These are phyloP conservation scores for Cytospora schulzeri DNA, from an alignment of 2,329 filamentous ascomycete genomes.

Conservation along the genomic window DNA sequence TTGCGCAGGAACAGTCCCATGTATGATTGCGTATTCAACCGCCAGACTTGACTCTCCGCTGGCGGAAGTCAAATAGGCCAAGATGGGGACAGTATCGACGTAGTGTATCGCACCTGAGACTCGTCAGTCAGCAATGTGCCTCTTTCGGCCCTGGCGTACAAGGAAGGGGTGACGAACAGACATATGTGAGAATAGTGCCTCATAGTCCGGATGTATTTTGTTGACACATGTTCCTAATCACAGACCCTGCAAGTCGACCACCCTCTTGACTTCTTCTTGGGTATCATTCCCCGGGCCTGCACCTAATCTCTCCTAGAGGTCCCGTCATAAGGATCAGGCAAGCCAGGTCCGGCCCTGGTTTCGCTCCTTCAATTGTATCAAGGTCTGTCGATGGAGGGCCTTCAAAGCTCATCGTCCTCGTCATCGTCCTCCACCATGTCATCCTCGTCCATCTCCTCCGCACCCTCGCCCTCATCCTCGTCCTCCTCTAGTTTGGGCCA, in stretches of 20 bases:
- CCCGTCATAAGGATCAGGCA: not conserved
- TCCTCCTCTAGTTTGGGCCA: slow-evolving; percentile 47
- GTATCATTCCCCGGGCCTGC: not conserved
- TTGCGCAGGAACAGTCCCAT: not conserved
- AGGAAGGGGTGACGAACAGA: not conserved
- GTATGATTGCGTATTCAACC: not conserved
- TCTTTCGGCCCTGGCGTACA: not conserved
- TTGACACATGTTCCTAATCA: not conserved
- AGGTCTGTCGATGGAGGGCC: no score
- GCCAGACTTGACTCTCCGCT: not conserved
- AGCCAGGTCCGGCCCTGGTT: not conserved
- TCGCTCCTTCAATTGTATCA: not conserved
- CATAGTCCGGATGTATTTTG: not conserved
- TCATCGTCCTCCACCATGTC: slow-evolving; percentile 8
- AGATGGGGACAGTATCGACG: not conserved
- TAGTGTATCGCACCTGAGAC: not conserved
- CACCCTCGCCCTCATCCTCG: slow-evolving; percentile 41
- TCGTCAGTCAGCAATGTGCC: not conserved
- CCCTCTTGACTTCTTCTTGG: not conserved
- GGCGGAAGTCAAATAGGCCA: not conserved
- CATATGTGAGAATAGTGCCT: not conserved
- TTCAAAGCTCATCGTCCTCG: slow-evolving; percentile 19
- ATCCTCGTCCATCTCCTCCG: slow-evolving; percentile 11
- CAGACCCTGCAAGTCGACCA: not conserved
- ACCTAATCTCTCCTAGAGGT: not conserved